These are phyloP conservation scores for Closterium sp. DNA, from an alignment of 139 green algal genomes.

Conservation along the genomic window DNA sequence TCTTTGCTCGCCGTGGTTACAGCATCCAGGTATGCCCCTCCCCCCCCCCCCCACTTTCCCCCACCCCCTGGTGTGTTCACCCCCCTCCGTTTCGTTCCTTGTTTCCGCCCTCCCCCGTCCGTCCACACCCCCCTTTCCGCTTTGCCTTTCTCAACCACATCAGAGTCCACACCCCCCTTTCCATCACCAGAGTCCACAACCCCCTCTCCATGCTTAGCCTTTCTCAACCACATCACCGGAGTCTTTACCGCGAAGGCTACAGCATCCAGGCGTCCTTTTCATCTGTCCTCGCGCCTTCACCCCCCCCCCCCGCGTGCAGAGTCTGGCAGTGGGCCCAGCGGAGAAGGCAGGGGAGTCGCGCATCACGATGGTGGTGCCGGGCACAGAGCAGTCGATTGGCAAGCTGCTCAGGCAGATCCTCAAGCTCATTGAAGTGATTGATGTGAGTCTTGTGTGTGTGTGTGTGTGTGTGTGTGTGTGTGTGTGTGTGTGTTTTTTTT, in stretches of 20 bases:
- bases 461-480: too few species aligned
- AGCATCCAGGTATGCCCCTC: not conserved
- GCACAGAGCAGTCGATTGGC: constrained; percentile 61
- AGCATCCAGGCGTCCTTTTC: not conserved
- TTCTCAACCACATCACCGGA: too few species aligned
- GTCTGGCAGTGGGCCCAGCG: constrained; percentile 39
- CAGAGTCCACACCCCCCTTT: too few species aligned
- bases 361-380: constrained; percentile 94
- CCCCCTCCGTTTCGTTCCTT: not conserved
- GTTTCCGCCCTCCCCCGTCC: not conserved
- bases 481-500: too few species aligned
- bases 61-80: not conserved
- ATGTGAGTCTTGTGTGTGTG: constrained; percentile 50
- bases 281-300: not conserved
- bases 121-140: not conserved
- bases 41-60: not conserved
- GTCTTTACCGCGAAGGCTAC: too few species aligned
- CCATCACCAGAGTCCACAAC: too few species aligned
- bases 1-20: constrained; percentile 95
- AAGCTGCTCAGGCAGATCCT: constrained; percentile 92
- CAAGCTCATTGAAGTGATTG: constrained; percentile 84
- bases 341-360: constrained; percentile 77
- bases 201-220: too few species aligned
- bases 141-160: too few species aligned
- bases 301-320: not conserved